phyloP scores from a whole-genome alignment of 352 stramenopile genomes.

The Elongisporangium senticosum region DNA sequence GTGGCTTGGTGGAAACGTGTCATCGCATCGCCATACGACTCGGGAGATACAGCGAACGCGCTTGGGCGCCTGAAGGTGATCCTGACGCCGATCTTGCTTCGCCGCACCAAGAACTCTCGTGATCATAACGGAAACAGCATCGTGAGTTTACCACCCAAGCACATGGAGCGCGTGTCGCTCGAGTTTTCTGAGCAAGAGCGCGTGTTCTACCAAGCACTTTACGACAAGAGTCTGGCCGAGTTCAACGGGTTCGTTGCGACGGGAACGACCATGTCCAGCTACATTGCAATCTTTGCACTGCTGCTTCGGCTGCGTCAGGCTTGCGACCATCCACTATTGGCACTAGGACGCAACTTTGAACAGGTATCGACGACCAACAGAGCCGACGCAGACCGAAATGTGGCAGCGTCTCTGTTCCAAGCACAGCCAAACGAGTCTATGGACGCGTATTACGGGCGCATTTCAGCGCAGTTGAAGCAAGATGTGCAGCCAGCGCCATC shows the following conservation, averaged over 20 bases:
- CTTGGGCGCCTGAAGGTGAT: conserved; percentile 63
- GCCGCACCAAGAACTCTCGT: conserved; percentile 79
- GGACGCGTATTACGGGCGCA: conserved; percentile 56
- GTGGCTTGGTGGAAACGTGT: conserved; percentile 81
- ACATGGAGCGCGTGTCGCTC: conserved; percentile 58
- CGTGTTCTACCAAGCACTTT: conserved; percentile 85
- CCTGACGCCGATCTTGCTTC: conserved; percentile 71
- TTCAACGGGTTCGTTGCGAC: conserved; percentile 86
- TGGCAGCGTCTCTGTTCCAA: conserved; percentile 33
- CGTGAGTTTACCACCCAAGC: conserved; percentile 69
- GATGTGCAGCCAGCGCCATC: conserved; percentile 26
- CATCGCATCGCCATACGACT: conserved; percentile 72
- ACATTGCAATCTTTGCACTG: conserved; percentile 87
- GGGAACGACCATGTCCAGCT: conserved; percentile 69
- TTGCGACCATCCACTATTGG: conserved; percentile 87
- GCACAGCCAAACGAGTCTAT: conserved; percentile 42
- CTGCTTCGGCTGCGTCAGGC: conserved; percentile 85
- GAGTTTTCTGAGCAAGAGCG: conserved; percentile 72
- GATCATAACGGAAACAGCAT: conserved; percentile 57
- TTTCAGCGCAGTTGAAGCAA: conserved; percentile 41
- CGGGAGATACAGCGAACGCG: conserved; percentile 50
- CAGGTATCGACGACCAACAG: conserved; percentile 15
- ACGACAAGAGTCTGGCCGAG: conserved; percentile 75
- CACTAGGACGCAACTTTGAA: conserved; percentile 61
- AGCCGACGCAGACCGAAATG: background rate